Evolutionary conservation across 805 yeast genomes (phyloP).

Genomic region (Saturnispora bothae): DNA sequence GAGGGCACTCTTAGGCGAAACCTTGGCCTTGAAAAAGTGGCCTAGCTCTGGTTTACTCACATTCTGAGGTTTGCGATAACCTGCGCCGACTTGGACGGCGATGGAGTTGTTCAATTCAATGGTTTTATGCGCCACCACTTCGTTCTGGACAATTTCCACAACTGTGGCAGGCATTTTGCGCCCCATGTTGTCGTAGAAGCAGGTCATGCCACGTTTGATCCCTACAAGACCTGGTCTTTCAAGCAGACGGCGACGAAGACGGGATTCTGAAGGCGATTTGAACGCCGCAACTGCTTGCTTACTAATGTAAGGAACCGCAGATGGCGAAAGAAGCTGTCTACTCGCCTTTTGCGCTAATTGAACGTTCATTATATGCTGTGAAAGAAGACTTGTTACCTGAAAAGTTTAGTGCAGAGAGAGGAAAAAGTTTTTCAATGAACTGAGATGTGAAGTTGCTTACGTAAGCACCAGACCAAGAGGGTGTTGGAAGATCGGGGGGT

Average conservation of each 20-base stretch:
- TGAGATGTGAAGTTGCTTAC: too few relatives aligned
- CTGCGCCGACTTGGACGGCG: conserved; percentile 83
- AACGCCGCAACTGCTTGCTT: conserved; percentile 42
- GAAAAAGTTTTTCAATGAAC: neutral
- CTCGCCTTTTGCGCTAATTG: neutral
- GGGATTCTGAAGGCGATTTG: conserved; percentile 60
- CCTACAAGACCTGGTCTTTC: conserved; percentile 79
- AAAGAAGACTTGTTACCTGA: too few relatives aligned
- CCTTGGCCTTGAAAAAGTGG: conserved; percentile 66
- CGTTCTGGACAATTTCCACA: conserved; percentile 77
- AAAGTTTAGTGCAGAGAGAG: too few relatives aligned
- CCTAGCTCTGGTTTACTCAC: conserved; percentile 59
- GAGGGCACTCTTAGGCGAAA: conserved; percentile 70
- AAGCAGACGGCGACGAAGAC: conserved; percentile 62
- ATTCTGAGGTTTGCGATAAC: conserved; percentile 50
- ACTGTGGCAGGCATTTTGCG: conserved; percentile 74
- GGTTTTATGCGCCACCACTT: conserved; percentile 69
- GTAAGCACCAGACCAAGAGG: too few relatives aligned
- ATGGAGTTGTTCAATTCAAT: conserved; percentile 64
- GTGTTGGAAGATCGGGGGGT: too few relatives aligned
- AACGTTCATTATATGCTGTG: neutral
- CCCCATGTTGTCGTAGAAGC: conserved; percentile 66
- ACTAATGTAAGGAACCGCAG: conserved; percentile 38
- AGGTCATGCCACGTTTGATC: conserved; percentile 81
- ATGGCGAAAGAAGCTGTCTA: conserved; percentile 32